A percentile compares a stretch with the other conserved stretches of the same genome.
Evolutionary conservation across 2,329 filamentous ascomycete species (phyloP).

Genomic region (Diaporthe ilicicola): DNA sequence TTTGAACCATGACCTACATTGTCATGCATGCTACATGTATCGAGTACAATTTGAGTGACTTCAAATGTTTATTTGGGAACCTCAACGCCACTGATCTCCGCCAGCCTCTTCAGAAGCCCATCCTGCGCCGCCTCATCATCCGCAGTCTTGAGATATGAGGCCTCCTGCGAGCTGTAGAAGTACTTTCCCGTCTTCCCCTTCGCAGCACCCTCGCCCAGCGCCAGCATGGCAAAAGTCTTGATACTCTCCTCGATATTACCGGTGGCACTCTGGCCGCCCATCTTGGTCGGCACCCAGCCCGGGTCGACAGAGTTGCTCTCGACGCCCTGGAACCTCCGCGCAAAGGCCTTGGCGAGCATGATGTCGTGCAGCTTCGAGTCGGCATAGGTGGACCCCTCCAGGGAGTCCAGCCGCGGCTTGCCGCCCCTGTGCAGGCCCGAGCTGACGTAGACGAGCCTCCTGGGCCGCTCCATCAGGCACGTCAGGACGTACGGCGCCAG

Average conservation of each 20-base stretch:
- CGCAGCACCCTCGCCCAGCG: constrained; percentile 47
- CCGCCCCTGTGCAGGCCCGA: constrained; percentile 60
- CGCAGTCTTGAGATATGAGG: constrained; percentile 40
- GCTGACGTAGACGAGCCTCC: constrained; percentile 60
- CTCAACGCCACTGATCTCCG: constrained; percentile 40
- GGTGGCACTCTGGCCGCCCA: constrained; percentile 57
- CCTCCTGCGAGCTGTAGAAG: constrained; percentile 46
- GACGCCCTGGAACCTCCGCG: constrained; percentile 51
- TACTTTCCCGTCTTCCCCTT: constrained; percentile 47
- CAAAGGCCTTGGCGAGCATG: constrained; percentile 63
- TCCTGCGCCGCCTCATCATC: constrained; percentile 53
- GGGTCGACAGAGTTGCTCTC: constrained; percentile 58
- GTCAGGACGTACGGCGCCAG: constrained; percentile 66
- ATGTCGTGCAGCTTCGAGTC: constrained; percentile 66
- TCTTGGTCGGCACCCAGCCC: constrained; percentile 64
- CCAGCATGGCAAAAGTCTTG: constrained; percentile 56
- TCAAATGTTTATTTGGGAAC: constrained; percentile 23
- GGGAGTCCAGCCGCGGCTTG: constrained; percentile 54
- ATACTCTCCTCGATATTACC: constrained; percentile 56
- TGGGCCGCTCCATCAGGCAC: constrained; percentile 55
- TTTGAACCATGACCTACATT: too few relatives aligned
- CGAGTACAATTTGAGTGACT: too few relatives aligned
- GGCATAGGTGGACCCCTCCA: constrained; percentile 51
- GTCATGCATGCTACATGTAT: background rate
- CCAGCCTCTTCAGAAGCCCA: constrained; percentile 48